phyloP scores from a whole-genome alignment of 345 rosid species.

The Kandelia obovata region DNA sequence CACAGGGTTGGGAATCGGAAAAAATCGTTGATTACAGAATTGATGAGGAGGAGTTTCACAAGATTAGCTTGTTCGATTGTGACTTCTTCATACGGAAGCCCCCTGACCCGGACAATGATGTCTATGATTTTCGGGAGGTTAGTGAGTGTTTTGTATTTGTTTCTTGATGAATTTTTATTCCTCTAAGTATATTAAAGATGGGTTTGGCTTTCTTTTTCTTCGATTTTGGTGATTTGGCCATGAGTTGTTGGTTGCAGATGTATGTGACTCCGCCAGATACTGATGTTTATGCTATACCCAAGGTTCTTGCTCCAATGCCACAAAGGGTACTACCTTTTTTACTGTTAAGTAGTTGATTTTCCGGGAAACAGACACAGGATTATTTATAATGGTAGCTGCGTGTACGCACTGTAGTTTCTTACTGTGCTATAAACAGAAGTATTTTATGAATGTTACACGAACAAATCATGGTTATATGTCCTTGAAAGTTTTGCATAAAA shows the following conservation, averaged over 20 bases:
- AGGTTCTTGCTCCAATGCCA: conserved; percentile 87
- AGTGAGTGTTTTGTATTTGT: background rate
- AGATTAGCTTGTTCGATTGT: conserved; percentile 76
- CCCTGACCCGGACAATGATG: conserved; percentile 89
- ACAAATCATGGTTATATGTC: background rate
- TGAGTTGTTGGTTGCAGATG: conserved; percentile 48
- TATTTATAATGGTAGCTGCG: too few relatives aligned
- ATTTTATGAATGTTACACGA: background rate
- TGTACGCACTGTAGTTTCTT: too few relatives aligned
- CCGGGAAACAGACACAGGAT: too few relatives aligned
- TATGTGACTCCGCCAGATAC: conserved; percentile 96
- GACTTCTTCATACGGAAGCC: conserved; percentile 94
- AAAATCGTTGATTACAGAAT: conserved; percentile 84
- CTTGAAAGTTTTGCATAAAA: background rate
- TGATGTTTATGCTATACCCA: conserved; percentile 80
- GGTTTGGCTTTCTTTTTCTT: conserved; percentile 3
- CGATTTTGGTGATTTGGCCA: background rate
- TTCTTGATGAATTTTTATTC: background rate
- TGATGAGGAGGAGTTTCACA: conserved; percentile 91
- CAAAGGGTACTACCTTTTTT: conserved; percentile 50
- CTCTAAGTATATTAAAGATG: background rate
- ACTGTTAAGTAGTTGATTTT: background rate
- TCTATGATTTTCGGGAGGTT: conserved; percentile 94
- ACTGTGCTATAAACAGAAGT: too few relatives aligned
- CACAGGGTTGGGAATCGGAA: conserved; percentile 84